phyloP scores from a whole-genome alignment of 192 early-diverging fungal species.

The Coemansia sp. region DNA sequence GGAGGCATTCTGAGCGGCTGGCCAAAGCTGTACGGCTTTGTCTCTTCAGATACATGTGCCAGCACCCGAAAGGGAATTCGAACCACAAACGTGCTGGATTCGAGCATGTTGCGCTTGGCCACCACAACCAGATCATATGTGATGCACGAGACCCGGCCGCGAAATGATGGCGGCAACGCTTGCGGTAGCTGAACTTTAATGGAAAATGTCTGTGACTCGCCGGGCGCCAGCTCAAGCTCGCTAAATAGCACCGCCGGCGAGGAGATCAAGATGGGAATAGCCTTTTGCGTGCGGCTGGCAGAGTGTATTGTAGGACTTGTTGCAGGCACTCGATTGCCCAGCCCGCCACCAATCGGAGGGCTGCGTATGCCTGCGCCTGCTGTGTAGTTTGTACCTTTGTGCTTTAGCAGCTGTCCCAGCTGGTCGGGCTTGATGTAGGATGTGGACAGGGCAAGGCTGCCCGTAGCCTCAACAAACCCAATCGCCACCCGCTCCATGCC shows the following conservation, averaged over 20 bases:
- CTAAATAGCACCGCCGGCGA: constrained; percentile 46
- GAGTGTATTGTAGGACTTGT: constrained; percentile 10
- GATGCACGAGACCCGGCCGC: constrained; percentile 36
- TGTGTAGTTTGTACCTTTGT: constrained; percentile 27
- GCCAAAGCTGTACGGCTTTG: constrained; percentile 18
- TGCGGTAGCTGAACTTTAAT: constrained; percentile 33
- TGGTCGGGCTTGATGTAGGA: constrained; percentile 48
- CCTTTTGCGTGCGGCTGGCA: constrained; percentile 21
- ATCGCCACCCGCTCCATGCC: constrained; percentile 41
- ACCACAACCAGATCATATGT: constrained; percentile 48
- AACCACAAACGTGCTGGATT: constrained; percentile 25
- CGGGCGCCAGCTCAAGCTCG: constrained; percentile 44
- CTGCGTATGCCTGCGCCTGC: background rate
- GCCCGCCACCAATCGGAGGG: constrained; percentile 40
- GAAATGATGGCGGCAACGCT: constrained; percentile 46
- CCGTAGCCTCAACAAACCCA: constrained; percentile 45
- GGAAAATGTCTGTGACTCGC: constrained; percentile 51
- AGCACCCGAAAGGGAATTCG: constrained; percentile 50
- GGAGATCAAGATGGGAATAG: constrained; percentile 32
- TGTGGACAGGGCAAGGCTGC: constrained; percentile 28
- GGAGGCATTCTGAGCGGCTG: constrained; percentile 37
- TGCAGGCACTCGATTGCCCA: constrained; percentile 27
- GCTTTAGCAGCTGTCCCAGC: constrained; percentile 31
- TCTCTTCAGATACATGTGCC: constrained; percentile 12
- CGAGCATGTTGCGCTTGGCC: constrained; percentile 48